Base-by-base conservation (phyloP, 805 yeast species). In the Candida chilensis region DNA sequence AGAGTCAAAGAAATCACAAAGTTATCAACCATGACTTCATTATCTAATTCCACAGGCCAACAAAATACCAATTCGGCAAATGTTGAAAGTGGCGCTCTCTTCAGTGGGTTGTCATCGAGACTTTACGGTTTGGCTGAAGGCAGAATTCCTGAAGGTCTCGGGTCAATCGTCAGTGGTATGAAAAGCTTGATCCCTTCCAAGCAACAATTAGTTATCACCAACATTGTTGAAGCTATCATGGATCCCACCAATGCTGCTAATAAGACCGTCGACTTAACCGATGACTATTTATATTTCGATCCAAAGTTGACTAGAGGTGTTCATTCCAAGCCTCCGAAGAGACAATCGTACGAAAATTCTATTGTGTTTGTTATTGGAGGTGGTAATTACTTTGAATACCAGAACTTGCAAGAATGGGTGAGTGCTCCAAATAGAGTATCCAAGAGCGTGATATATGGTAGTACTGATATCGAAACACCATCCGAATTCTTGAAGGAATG, bases 361-460 rank as follows among this genome's bases (percentile, higher is more conserved):
- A 60, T 85, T 29, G 95, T 92, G 14, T 92, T 92, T 52, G 85
- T 88, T 31, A 88, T 92, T 33, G 99, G 98, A 16, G 98, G 98
- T 20, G 97, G 97, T 28, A 88, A 85, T 54, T 92, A 87, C 50
- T 60, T 84, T 38, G 99, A 92, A 58, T 92, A 90, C 50, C 94
- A 88, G 36, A 90, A 90, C 47, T 68, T 92, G 47, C 94, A 85
- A 53, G 95, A 88, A 52, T 88, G 95, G 94, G 73, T 75, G 0
- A 50, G 55, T 11, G 47, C 41, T 27, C 60, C 64, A 24, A 54
- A 47, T 30, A 52, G 46, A 33, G 36, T 44, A 4, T 36, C 48
- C 6, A 80, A 74, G 48, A 61, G 63, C 20, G 82, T 92, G 19
- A 72, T 82, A 15, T 90, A 92, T 52, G 98, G 98, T 17, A 76